Percentiles rank a stretch among this genome's conserved stretches.
phyloP scores from a whole-genome alignment of 2,329 filamentous ascomycete genomes.

The Epichloe brachyelytri region DNA sequence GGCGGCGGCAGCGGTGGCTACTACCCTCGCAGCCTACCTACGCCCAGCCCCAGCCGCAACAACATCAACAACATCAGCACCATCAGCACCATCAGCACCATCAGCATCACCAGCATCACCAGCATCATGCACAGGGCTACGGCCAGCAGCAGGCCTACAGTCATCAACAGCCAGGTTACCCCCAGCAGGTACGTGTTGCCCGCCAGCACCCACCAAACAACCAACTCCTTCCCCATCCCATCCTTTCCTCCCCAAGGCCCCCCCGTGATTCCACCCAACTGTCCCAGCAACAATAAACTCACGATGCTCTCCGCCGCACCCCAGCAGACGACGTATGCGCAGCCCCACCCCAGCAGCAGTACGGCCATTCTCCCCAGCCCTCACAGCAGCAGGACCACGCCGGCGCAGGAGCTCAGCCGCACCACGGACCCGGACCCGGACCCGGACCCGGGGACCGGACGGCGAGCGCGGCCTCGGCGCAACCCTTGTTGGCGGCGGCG shows the following conservation, averaged over 20 bases:
- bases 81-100: conserved; percentile 14
- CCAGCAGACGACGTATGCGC: neutral
- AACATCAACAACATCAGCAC: conserved; percentile 13
- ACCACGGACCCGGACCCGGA: too few species aligned
- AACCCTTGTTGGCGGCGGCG: conserved; percentile 38
- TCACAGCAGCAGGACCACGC: conserved; percentile 9
- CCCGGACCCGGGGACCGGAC: conserved; percentile 11
- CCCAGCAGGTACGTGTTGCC: neutral
- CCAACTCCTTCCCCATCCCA: neutral
- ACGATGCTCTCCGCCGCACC: too few species aligned
- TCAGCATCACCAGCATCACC: conserved; percentile 12
- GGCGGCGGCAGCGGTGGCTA: conserved; percentile 11
- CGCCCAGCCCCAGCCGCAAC: conserved; percentile 8
- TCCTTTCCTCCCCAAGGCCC: too few species aligned
- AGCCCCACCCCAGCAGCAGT: conserved; percentile 3
- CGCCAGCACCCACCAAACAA: neutral
- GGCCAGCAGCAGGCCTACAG: conserved; percentile 5
- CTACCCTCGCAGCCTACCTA: conserved; percentile 13
- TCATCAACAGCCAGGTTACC: conserved; percentile 3
- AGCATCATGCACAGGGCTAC: conserved; percentile 2
- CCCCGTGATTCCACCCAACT: too few species aligned
- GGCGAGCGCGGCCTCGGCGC: conserved; percentile 44
- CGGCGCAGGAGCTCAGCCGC: too few species aligned
- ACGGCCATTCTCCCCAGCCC: neutral
- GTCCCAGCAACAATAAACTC: too few species aligned